Percentiles rank a stretch among this genome's conserved stretches.
Evolutionary conservation across 2,329 filamentous ascomycete genomes (phyloP).

Genomic region (Colletotrichum sojae): DNA sequence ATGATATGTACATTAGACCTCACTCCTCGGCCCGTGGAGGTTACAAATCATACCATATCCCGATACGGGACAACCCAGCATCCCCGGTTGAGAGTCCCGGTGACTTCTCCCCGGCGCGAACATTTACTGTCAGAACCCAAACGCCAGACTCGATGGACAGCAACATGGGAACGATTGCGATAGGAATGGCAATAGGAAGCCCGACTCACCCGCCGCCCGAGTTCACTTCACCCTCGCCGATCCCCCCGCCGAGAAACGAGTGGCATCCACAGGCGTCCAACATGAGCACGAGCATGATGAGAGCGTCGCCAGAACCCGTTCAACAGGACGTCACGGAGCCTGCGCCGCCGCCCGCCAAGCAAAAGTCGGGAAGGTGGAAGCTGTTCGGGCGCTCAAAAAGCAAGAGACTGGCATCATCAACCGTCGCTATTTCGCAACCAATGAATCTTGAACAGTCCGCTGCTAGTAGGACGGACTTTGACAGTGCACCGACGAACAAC

Average conservation of each 20-base stretch:
- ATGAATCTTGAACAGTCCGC: constrained; percentile 32
- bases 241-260: constrained; percentile 29
- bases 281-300: constrained; percentile 32
- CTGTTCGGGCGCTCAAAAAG: constrained; percentile 65
- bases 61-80: constrained; percentile 57
- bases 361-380: constrained; percentile 71
- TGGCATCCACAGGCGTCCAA: constrained; percentile 48
- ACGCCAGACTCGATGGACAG: constrained; percentile 61
- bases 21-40: constrained; percentile 50
- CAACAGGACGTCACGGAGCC: constrained; percentile 22
- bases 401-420: constrained; percentile 45
- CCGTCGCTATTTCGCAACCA: constrained; percentile 34
- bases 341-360: constrained; percentile 50
- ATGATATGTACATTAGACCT: constrained; percentile 55
- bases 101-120: constrained; percentile 48
- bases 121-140: constrained; percentile 55
- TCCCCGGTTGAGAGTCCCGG: constrained; percentile 59
- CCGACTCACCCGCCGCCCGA: constrained; percentile 63
- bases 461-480: constrained; percentile 19
- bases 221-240: constrained; percentile 32
- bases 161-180: constrained; percentile 61
- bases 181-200: constrained; percentile 83
- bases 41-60: constrained; percentile 57
- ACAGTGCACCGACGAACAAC: constrained; percentile 11
- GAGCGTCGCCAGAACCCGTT: constrained; percentile 34